Conservation (phyloP, 208 protist genomes). For the Leishmania mexicana region DNA sequence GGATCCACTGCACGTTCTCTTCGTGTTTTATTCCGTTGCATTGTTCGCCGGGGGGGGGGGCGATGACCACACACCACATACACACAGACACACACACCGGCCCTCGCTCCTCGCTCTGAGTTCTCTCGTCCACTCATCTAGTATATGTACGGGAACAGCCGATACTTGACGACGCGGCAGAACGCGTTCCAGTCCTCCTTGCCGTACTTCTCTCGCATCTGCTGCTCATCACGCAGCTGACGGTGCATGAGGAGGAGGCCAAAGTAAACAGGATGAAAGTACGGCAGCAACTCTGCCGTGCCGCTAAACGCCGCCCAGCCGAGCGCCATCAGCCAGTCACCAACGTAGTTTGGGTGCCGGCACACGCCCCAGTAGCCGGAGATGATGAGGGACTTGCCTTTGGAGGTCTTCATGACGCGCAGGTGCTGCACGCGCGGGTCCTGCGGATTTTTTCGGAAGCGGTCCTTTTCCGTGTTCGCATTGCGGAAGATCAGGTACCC, state of each 20-base stretch:
- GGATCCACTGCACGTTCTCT: not conserved
- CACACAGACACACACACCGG: not conserved
- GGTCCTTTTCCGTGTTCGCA: slow-evolving; percentile 88
- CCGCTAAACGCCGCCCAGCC: slow-evolving; percentile 69
- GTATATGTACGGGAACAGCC: slow-evolving; percentile 92
- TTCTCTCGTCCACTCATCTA: slow-evolving; percentile 17
- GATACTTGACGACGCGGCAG: slow-evolving; percentile 84
- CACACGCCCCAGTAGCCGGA: slow-evolving; percentile 97
- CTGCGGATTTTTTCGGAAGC: slow-evolving; percentile 77
- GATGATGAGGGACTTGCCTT: slow-evolving; percentile 88
- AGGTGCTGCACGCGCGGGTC: slow-evolving; percentile 68
- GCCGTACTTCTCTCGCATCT: slow-evolving; percentile 94
- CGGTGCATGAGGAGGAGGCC: slow-evolving; percentile 93
- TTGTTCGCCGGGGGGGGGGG: not conserved
- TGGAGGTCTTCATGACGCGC: slow-evolving; percentile 81
- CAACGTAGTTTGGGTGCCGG: slow-evolving; percentile 97
- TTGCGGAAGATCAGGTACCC: slow-evolving; percentile 88
- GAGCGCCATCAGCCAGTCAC: slow-evolving; percentile 93
- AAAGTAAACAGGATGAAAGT: slow-evolving; percentile 96
- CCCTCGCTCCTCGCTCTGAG: not conserved
- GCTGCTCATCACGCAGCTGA: slow-evolving; percentile 92
- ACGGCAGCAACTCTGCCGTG: slow-evolving; percentile 75
- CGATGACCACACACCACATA: not conserved
- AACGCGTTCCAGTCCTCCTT: slow-evolving; percentile 91
- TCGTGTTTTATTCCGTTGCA: not conserved